Evolutionary conservation across 2,329 filamentous ascomycete genomes (phyloP), one percentile per base, ranked within the genome.

Genomic region (Fusarium sororula): DNA sequence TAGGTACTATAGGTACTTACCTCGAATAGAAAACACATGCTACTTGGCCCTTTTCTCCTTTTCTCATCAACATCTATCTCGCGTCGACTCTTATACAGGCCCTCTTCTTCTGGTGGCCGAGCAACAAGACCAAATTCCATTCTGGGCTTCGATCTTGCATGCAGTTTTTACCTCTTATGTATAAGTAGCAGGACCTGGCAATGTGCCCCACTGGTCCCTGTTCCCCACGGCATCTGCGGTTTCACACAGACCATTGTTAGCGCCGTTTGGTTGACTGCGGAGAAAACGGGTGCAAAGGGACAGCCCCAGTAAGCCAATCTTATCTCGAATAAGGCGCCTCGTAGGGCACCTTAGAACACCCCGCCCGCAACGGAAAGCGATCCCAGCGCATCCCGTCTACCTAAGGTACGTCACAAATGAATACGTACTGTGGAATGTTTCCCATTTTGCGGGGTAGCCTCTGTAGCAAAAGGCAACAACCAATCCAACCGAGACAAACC

Each of bases 371-470:
- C 51, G 41, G 20, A 48, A 47, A 71, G 51, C 56, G 59, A 57
- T 53, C 60, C 54, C 35, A 72, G 56, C 54, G 60, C 63, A 67
- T 57, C 30, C 18, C 17, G 50, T 53, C 73, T 28, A 28, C 28
- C 7, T 66, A 35, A 35, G 32, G 32, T 35, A 78, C 76, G 75
- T 78, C 76, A 78, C 76, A 51, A 39, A 45, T 37, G 12, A 22
- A 28, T 56, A 56, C 38, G 26, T 44, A 60, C 35, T 51, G 26
- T 51, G 38, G 55, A 47, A 58, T 70, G 51, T 56, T 66, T 63
- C 47, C 63, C 39, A 62, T 64, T 72, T 76, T 77, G 74, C 72
- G 75, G 75, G 75, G 75, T 77, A 74, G 47, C 38, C 51, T 66
- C 51, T 59, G 26, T 24, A 58, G 42, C 47, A 14, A 54, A 50